phyloP scores from a whole-genome alignment of 371 early-diverging fungal species.

The Rhizomucor miehei region DNA sequence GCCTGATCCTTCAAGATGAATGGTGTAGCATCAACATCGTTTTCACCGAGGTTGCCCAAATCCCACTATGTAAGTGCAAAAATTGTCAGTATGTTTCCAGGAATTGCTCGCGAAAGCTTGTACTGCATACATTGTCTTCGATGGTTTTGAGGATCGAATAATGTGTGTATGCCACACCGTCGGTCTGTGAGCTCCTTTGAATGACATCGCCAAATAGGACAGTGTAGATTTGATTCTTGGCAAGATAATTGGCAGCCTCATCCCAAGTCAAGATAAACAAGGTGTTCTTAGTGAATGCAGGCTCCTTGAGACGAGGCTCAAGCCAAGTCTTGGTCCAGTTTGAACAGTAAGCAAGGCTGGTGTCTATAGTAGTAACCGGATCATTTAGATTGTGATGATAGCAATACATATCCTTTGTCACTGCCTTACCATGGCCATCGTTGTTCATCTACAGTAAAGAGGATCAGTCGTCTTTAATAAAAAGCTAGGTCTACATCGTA shows the following conservation, averaged over 20 bases:
- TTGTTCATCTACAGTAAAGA: constrained; percentile 23
- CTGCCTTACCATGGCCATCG: constrained; percentile 35
- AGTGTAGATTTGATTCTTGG: constrained; percentile 26
- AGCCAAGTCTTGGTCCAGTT: constrained; percentile 50
- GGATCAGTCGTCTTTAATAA: neutral
- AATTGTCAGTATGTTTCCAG: no score
- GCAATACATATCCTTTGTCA: neutral
- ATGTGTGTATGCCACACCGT: constrained; percentile 52
- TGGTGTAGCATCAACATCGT: constrained; percentile 16
- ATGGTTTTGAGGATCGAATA: constrained; percentile 54
- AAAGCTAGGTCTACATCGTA: neutral
- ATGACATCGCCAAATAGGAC: constrained; percentile 30
- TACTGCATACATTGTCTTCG: constrained; percentile 38
- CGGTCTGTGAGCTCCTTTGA: constrained; percentile 22
- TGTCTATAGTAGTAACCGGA: constrained; percentile 22
- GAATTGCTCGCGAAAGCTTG: neutral
- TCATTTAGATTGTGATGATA: no score
- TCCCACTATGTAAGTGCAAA: constrained; percentile 15
- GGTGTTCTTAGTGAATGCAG: constrained; percentile 41
- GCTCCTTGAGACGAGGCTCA: constrained; percentile 43
- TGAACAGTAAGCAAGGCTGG: constrained; percentile 36
- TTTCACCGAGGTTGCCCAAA: constrained; percentile 22
- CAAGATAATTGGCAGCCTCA: constrained; percentile 28
- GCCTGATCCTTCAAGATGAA: constrained; percentile 11
- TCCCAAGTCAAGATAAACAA: constrained; percentile 57